phyloP scores from a whole-genome alignment of 2,329 filamentous ascomycete genomes.

The Pyricularia sp. region DNA sequence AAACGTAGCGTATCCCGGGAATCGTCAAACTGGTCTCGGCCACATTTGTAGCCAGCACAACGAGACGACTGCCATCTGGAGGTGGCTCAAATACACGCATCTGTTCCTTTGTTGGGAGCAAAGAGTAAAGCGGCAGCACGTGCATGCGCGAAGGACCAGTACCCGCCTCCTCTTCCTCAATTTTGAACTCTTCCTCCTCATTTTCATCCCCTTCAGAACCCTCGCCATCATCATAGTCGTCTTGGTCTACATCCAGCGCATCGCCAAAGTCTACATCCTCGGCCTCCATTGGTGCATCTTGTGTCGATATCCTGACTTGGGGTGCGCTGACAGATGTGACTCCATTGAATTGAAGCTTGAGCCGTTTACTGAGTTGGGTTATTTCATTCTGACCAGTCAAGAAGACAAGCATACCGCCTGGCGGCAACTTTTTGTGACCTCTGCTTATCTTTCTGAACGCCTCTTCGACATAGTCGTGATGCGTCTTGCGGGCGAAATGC shows the following conservation, averaged over 20 bases:
- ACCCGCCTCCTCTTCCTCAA: constrained; percentile 46
- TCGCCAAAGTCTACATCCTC: constrained; percentile 80
- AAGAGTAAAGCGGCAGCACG: constrained; percentile 84
- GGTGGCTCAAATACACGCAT: constrained; percentile 77
- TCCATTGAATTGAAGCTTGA: constrained; percentile 55
- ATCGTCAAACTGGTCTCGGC: constrained; percentile 97
- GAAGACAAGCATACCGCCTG: constrained; percentile 86
- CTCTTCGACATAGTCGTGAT: constrained; percentile 82
- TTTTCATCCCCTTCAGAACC: constrained; percentile 49
- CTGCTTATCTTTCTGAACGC: constrained; percentile 74
- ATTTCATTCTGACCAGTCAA: constrained; percentile 93
- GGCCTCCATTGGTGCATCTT: constrained; percentile 64
- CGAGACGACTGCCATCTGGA: constrained; percentile 69
- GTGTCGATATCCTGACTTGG: constrained; percentile 62
- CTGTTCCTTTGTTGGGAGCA: constrained; percentile 82
- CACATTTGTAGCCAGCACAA: constrained; percentile 90
- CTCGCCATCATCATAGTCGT: constrained; percentile 31
- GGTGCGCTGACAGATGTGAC: constrained; percentile 43
- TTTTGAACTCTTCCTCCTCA: constrained; percentile 51
- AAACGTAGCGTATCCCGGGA: constrained; percentile 87
- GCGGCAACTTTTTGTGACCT: constrained; percentile 80
- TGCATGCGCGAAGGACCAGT: constrained; percentile 63
- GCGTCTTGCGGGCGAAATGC: constrained; percentile 75
- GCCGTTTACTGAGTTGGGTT: constrained; percentile 60
- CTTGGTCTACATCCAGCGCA: constrained; percentile 53